A percentile compares a stretch with the other conserved stretches of the same genome.
Evolutionary conservation across 1,284 basidiomycete species (phyloP).

Genomic region (Puccinia triticina): DNA sequence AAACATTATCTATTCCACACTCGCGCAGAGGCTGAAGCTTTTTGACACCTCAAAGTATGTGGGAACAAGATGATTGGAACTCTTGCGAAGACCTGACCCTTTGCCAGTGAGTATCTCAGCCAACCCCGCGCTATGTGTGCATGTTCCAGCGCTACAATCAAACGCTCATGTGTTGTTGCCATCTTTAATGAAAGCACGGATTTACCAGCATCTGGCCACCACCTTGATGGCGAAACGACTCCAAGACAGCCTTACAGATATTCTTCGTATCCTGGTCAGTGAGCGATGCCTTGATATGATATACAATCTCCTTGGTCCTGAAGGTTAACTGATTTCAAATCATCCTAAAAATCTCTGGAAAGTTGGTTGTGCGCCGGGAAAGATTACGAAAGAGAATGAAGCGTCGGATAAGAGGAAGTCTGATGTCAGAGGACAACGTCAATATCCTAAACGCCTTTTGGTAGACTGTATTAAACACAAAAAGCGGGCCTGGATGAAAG

Average conservation of each 20-base stretch:
- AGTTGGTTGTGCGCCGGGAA: constrained; percentile 2
- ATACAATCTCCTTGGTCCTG: not conserved
- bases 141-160: not conserved
- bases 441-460: too few species aligned
- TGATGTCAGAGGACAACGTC: not conserved
- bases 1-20: not conserved
- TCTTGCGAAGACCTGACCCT: constrained; percentile 20
- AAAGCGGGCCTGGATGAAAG: not conserved
- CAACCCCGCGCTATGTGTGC: not conserved
- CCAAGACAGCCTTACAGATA: not conserved
- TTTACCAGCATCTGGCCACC: not conserved
- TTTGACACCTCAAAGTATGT: not conserved
- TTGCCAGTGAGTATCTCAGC: constrained; percentile 5
- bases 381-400: not conserved
- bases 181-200: not conserved
- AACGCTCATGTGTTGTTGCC: not conserved
- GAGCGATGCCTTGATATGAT: not conserved
- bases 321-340: not conserved
- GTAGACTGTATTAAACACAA: not conserved
- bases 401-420: not conserved
- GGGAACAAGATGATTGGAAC: constrained; percentile 29
- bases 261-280: constrained; percentile 17
- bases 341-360: not conserved
- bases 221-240: not conserved
- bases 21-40: not conserved